Conservation (phyloP, 2,329 filamentous ascomycete genomes). For the Diaporthe ilicicola region DNA sequence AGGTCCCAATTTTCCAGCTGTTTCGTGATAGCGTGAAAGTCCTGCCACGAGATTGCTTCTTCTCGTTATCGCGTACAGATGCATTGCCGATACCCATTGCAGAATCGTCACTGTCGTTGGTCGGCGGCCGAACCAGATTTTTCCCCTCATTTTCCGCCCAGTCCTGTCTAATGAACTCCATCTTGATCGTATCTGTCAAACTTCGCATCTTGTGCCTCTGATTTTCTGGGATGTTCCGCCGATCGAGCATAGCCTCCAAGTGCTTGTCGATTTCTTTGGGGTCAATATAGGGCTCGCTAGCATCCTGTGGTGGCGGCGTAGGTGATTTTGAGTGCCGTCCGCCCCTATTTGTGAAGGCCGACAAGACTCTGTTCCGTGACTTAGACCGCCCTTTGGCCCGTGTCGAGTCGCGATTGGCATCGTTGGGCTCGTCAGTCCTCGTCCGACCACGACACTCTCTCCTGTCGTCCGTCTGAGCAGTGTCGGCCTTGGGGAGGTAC, state of each 20-base stretch:
- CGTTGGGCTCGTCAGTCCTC: conserved; percentile 22
- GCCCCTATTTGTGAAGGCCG: conserved; percentile 45
- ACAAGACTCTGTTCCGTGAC: conserved; percentile 51
- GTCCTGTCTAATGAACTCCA: conserved; percentile 93
- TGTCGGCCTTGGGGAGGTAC: conserved; percentile 39
- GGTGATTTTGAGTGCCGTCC: conserved; percentile 49
- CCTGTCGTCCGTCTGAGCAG: conserved; percentile 31
- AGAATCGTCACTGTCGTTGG: conserved; percentile 52
- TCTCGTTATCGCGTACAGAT: conserved; percentile 51
- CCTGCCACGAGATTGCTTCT: conserved; percentile 71
- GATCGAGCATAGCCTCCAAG: conserved; percentile 75
- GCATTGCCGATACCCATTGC: conserved; percentile 39
- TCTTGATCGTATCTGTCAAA: conserved; percentile 88
- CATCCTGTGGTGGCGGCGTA: conserved; percentile 41
- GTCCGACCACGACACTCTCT: conserved; percentile 34
- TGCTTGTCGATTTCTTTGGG: conserved; percentile 65
- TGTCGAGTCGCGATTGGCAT: conserved; percentile 32
- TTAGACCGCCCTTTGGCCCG: conserved; percentile 49
- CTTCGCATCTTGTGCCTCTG: conserved; percentile 95
- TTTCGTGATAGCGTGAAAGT: conserved; percentile 80
- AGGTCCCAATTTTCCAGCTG: conserved; percentile 67
- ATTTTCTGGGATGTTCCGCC: conserved; percentile 91
- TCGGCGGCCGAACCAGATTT: conserved; percentile 53
- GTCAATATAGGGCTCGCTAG: conserved; percentile 61
- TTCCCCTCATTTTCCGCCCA: conserved; percentile 73